These are phyloP conservation scores for Lachnellula cervina DNA, from an alignment of 2,329 filamentous ascomycete genomes.

Conservation along the genomic window DNA sequence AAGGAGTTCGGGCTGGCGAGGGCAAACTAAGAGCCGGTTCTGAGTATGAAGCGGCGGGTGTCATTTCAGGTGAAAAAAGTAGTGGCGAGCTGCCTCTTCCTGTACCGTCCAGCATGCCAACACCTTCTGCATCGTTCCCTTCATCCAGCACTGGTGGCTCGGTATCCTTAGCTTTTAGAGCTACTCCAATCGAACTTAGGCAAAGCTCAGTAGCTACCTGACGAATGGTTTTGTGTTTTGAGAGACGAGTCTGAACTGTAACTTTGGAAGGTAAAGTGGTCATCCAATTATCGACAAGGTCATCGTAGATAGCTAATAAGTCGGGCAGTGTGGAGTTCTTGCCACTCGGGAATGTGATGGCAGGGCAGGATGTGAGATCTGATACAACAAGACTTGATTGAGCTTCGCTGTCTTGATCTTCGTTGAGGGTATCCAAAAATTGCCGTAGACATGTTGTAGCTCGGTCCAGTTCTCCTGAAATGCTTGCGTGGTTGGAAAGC, in stretches of 20 bases:
- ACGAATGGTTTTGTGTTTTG: slow-evolving; percentile 27
- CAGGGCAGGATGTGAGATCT: slow-evolving; percentile 15
- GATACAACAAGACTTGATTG: slow-evolving; percentile 17
- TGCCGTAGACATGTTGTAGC: slow-evolving; percentile 15
- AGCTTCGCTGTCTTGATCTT: slow-evolving; percentile 9
- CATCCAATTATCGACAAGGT: slow-evolving; percentile 28
- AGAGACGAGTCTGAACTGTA: slow-evolving; percentile 21
- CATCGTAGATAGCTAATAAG: slow-evolving; percentile 28
- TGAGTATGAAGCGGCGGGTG: slow-evolving; percentile 12
- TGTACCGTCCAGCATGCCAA: neutral
- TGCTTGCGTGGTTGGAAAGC: slow-evolving; percentile 13
- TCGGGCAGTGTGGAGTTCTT: slow-evolving; percentile 5
- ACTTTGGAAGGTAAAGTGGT: slow-evolving; percentile 23
- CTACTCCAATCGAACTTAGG: slow-evolving; percentile 28
- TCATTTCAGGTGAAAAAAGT: slow-evolving; percentile 19
- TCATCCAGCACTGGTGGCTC: neutral
- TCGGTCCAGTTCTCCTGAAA: slow-evolving; percentile 25
- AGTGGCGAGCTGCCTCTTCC: slow-evolving; percentile 16
- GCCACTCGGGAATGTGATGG: slow-evolving; percentile 4
- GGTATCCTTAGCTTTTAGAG: slow-evolving; percentile 14
- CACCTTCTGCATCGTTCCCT: neutral
- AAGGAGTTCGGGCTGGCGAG: slow-evolving; percentile 17
- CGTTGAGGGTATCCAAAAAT: slow-evolving; percentile 20
- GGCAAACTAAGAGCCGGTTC: neutral
- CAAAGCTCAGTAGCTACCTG: slow-evolving; percentile 28